Evolutionary conservation across 208 protist genomes (phyloP).

Genomic region (Phytomonas sp.): DNA sequence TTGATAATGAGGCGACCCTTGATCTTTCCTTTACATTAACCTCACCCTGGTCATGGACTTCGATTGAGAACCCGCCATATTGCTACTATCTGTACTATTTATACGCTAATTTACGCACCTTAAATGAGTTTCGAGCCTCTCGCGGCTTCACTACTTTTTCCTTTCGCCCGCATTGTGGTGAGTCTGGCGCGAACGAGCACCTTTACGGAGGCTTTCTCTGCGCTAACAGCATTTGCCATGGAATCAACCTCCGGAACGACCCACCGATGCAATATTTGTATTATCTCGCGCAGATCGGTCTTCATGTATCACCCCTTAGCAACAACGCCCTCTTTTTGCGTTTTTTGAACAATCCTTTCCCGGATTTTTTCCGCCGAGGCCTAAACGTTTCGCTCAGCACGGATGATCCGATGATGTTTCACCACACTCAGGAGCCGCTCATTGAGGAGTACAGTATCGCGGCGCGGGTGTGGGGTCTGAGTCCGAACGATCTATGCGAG

Average conservation of each 20-base stretch:
- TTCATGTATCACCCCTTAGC: constrained; percentile 98
- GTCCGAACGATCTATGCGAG: constrained; percentile 87
- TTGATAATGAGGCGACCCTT: constrained; percentile 97
- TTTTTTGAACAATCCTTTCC: constrained; percentile 97
- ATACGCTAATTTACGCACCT: constrained; percentile 96
- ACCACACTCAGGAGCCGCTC: constrained; percentile 94
- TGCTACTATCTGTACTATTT: constrained; percentile 98
- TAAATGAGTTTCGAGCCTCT: constrained; percentile 94
- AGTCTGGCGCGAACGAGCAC: constrained; percentile 92
- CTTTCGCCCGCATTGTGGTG: constrained; percentile 97
- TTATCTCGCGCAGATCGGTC: constrained; percentile 96
- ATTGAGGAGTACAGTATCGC: constrained; percentile 93
- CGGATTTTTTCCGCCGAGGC: constrained; percentile 93
- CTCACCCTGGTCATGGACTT: constrained; percentile 91
- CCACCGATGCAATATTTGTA: constrained; percentile 98
- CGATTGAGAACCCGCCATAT: constrained; percentile 97
- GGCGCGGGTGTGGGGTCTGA: constrained; percentile 87
- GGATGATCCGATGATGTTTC: constrained; percentile 95
- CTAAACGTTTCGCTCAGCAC: constrained; percentile 98
- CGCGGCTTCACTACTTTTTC: constrained; percentile 92
- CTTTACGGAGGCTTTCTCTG: constrained; percentile 92
- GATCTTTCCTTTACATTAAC: constrained; percentile 79
- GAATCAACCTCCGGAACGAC: constrained; percentile 94
- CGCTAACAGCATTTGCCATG: constrained; percentile 96
- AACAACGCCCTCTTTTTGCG: constrained; percentile 98